Evolutionary conservation across 164 flowering plant genomes (phyloP).

Genomic region (Chimonanthus praecox): DNA sequence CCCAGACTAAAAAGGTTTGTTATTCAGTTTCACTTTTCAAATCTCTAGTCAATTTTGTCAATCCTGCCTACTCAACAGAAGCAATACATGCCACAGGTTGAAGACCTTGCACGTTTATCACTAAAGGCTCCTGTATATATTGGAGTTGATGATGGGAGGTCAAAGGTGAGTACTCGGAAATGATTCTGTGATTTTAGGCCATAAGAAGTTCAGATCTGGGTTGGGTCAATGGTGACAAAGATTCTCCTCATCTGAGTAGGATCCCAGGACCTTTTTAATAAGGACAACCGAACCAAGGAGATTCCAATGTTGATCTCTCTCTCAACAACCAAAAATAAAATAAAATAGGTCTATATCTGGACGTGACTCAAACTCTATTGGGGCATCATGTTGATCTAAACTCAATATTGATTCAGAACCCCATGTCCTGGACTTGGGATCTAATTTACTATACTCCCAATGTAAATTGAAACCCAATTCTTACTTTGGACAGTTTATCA

Average conservation of each 20-base stretch:
- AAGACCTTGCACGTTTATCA: constrained; percentile 87
- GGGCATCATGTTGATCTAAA: too few relatives aligned
- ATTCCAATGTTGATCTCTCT: too few relatives aligned
- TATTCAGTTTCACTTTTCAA: background rate
- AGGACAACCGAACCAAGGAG: background rate
- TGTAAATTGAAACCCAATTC: too few relatives aligned
- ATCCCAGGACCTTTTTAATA: background rate
- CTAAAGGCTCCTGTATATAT: constrained; percentile 68
- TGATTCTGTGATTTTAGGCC: background rate
- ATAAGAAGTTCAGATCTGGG: background rate
- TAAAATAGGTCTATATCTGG: too few relatives aligned
- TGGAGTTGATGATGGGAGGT: constrained; percentile 94
- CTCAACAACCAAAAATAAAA: too few relatives aligned
- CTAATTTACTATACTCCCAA: too few relatives aligned
- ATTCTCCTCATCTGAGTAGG: background rate
- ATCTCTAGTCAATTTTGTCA: background rate
- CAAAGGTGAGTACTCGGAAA: constrained; percentile 38
- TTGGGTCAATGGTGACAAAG: background rate
- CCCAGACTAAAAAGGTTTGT: constrained; percentile 88
- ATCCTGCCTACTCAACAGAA: constrained; percentile 1
- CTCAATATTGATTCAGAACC: too few relatives aligned
- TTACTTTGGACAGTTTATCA: too few relatives aligned
- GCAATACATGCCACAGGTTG: constrained; percentile 49
- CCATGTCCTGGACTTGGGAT: too few relatives aligned
- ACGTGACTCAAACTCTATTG: too few relatives aligned